Base-by-base conservation (phyloP, 441 rosid genomes). In the Brassica balearica region DNA sequence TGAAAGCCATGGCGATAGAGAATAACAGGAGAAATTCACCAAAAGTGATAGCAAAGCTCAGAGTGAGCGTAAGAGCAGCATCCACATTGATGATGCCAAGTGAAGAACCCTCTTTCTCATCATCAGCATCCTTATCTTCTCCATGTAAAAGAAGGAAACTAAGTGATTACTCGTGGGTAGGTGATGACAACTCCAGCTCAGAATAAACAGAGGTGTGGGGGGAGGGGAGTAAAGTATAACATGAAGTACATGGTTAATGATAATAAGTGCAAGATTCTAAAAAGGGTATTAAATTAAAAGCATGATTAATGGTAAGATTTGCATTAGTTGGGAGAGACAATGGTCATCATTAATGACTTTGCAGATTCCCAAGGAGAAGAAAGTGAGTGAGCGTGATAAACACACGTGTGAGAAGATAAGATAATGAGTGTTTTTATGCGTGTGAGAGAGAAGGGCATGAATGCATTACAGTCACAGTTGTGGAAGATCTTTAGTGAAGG, bases 361-460 rank as follows among this genome's bases (percentile, higher is more conserved):
- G 97, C 98, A 77, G 95, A 91, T 95, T 95, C 97, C 98, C 98
- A 88, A 91, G 84, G 92, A 88, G 76, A 74, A 65, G 82, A 88
- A 61, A 20, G 58, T 66, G 41, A 62, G 65, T 65, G 69, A 43
- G 15, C 20, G 60, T 68, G 12, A 20, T 2, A 6, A 8, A 6
- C 72, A 77, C 71, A 77, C 81, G 81, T 71, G 81, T 71, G 67
- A 71, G 73, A 72, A 65, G 63, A 65, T 23, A 77, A 15, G 17
- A 56, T 55, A 51, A 65, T 71, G 72, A 55, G 38, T 65, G 71
- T 10, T 66, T 10, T 66, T 36, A 62, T 7, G 71, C 0, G 72
- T 38, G 55, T 1, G 73, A 15, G 62, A 41, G 63, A 61, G 58
- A 29, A 9, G 10, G 19, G n/a, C 48, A 58, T 68, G 58, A 23